Evolutionary conservation across 345 rosid species (phyloP), one percentile per base, ranked within the genome.

Genomic region (Gossypium rotundifolium): DNA sequence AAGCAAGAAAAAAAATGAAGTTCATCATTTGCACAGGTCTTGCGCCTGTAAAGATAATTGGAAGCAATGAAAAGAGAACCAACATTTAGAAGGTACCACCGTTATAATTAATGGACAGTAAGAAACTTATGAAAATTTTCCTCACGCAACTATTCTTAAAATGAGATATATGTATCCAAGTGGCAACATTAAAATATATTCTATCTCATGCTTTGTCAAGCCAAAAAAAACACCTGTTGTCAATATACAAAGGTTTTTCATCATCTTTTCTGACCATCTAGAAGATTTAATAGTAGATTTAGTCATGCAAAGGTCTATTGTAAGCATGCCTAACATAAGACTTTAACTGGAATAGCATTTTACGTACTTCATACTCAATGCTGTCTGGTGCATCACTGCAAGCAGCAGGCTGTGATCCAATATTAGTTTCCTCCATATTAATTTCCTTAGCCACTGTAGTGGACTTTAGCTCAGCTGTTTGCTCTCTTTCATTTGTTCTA

Each of bases 281-380:
- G 16, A 46, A 12, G 55, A n/a, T 22, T 11, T 14, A 46, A 53
- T 44, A 5, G 42, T 67, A 67, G 12, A 13, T 16, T 67, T 23
- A 48, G 40, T n/a, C 55, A 22, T 7, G 58, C 9, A 12, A 68
- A 49, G 49, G 42, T 42, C 3, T 23, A 25, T 12, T 68, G 8
- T 25, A 49, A 49, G 27, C 14, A 68, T 25, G 64, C 61, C 20
- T 38, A 27, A 16, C 48, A 40, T 18, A 17, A 44, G 38, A 29
- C 65, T 29, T 18, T 45, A 14, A 25, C 29, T 66, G 23, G 10
- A 61, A 68, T 45, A 65, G 29, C 59, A 62, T 11, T 10, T 27
- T 40, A 65, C 82, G 10, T 78, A 83, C 86, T n/a, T 79, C 85
- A 59, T 72, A 72, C 51, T 77, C 75, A 18, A 44, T 5, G 14